phyloP scores from a whole-genome alignment of 1,284 basidiomycete genomes.

The Leucoagaricus sp. region DNA sequence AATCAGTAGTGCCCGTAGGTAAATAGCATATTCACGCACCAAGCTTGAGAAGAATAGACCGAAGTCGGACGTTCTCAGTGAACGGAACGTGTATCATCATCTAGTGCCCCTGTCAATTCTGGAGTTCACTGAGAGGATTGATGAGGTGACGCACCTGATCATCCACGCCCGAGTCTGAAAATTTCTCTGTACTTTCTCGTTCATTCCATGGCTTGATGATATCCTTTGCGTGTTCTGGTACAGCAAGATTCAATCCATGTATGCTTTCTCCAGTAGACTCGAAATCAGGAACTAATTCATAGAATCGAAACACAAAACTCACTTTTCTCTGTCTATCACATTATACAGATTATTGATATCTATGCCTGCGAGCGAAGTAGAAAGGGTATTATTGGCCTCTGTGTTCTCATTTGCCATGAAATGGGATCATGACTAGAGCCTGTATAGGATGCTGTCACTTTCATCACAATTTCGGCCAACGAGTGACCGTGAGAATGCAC shows the following conservation, averaged over 20 bases:
- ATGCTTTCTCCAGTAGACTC: constrained; percentile 50
- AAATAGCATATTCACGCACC: constrained; percentile 43
- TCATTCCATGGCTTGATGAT: constrained; percentile 82
- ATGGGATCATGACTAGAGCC: neutral
- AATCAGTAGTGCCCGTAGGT: constrained; percentile 9
- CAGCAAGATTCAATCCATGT: constrained; percentile 73
- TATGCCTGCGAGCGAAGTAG: constrained; percentile 34
- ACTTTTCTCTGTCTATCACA: constrained; percentile 74
- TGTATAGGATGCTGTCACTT: neutral
- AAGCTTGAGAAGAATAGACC: constrained; percentile 71
- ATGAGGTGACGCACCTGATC: constrained; percentile 59
- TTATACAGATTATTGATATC: constrained; percentile 60
- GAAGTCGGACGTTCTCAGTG: constrained; percentile 72
- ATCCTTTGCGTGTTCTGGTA: constrained; percentile 74
- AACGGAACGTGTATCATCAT: constrained; percentile 82
- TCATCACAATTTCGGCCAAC: constrained; percentile 16
- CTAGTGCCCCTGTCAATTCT: constrained; percentile 33
- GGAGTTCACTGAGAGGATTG: neutral
- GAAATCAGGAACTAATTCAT: neutral
- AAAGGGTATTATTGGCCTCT: constrained; percentile 30
- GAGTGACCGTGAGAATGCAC: constrained; percentile 15
- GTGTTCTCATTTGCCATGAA: neutral
- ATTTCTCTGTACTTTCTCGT: constrained; percentile 65
- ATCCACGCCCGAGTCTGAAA: constrained; percentile 74
- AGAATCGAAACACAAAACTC: constrained; percentile 30